These are phyloP conservation scores for Aureobasidium uvarum DNA, from an alignment of 2,329 filamentous ascomycete species.

Conservation along the genomic window DNA sequence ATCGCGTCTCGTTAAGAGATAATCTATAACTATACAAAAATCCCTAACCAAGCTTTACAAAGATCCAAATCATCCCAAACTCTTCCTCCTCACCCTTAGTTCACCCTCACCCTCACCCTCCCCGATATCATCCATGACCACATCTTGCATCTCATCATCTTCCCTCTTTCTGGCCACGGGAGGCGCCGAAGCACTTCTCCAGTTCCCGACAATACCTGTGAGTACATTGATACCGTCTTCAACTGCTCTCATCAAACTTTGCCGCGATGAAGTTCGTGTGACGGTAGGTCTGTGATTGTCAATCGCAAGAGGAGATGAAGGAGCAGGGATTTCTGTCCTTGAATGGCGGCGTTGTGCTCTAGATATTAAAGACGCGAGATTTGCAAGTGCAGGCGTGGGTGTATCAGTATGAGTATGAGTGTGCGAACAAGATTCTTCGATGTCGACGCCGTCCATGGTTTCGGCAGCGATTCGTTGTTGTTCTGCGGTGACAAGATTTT, in stretches of 20 bases:
- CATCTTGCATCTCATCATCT: not conserved
- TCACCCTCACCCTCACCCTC: not conserved
- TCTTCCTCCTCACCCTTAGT: not conserved
- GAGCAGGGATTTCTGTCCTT: not conserved
- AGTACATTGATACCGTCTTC: constrained; percentile 6
- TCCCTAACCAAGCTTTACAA: no score
- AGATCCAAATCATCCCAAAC: not conserved
- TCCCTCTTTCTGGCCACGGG: not conserved
- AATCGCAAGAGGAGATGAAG: not conserved
- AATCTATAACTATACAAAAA: no score
- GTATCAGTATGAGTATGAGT: not conserved
- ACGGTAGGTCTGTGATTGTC: not conserved
- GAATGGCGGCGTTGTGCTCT: constrained; percentile 16
- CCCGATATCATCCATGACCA: not conserved
- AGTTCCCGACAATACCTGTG: not conserved
- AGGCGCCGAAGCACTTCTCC: constrained; percentile 4
- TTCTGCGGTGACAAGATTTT: constrained; percentile 33
- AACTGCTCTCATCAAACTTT: not conserved
- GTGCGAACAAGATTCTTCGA: not conserved
- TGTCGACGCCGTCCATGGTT: constrained; percentile 7
- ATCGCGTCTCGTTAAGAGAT: no score
- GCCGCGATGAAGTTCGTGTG: not conserved
- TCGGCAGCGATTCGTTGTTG: constrained; percentile 11
- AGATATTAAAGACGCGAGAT: constrained; percentile 10
- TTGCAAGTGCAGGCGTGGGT: not conserved